Evolutionary conservation across 1,284 basidiomycete species (phyloP).

Genomic region (Athelia psychrophila): DNA sequence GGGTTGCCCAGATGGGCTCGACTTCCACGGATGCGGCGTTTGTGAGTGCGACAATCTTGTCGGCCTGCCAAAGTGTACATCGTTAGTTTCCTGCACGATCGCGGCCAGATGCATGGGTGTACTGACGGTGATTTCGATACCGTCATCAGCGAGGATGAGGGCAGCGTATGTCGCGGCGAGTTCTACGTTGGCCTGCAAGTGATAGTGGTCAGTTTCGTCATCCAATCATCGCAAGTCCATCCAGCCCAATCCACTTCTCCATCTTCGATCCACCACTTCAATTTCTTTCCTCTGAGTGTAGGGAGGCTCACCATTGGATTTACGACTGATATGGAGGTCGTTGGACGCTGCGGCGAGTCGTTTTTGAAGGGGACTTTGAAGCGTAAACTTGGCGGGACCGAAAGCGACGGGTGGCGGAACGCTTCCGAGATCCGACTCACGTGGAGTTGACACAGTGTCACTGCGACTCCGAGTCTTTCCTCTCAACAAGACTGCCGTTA

Average conservation of each 20-base stretch:
- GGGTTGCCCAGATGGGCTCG: constrained; percentile 96
- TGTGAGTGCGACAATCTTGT: constrained; percentile 88
- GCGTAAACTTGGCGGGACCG: too few species aligned
- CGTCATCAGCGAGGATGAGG: constrained; percentile 96
- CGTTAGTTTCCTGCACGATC: too few species aligned
- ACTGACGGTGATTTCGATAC: constrained; percentile 94
- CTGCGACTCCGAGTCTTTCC: too few species aligned
- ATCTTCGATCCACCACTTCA: background rate
- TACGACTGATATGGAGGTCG: too few species aligned
- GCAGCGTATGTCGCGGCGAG: constrained; percentile 90
- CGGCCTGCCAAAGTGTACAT: constrained; percentile 57
- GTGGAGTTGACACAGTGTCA: too few species aligned
- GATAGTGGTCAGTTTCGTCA: constrained; percentile 9
- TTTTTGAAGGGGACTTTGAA: too few species aligned
- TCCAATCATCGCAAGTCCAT: background rate
- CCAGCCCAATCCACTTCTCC: background rate
- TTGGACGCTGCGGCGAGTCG: too few species aligned
- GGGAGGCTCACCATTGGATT: too few species aligned
- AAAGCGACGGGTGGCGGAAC: too few species aligned
- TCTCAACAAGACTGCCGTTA: too few species aligned
- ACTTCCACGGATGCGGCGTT: constrained; percentile 82
- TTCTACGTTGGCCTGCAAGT: constrained; percentile 54
- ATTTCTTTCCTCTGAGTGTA: too few species aligned
- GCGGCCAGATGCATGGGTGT: background rate
- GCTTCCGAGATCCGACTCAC: too few species aligned